phyloP scores from a whole-genome alignment of 805 yeast genomes.

The Priceomyces melissophilus region DNA sequence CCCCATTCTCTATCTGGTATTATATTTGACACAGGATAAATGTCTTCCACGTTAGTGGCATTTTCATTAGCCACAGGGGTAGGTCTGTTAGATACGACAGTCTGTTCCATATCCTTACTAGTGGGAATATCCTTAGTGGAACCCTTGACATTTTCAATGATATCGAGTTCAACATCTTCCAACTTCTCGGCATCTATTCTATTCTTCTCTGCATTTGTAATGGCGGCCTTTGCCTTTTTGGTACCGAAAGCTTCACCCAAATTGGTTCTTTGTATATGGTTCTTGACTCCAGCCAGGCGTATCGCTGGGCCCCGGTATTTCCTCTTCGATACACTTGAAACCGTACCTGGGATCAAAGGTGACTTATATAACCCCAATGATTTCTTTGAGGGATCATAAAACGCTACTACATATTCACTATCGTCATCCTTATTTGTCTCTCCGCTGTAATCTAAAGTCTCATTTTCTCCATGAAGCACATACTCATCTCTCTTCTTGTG shows the following conservation, averaged over 20 bases:
- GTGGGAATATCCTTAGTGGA: constrained; percentile 75
- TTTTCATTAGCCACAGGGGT: constrained; percentile 73
- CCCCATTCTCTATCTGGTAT: constrained; percentile 65
- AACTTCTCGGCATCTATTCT: constrained; percentile 81
- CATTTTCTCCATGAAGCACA: constrained; percentile 73
- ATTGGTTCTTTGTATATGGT: constrained; percentile 67
- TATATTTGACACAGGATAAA: constrained; percentile 71
- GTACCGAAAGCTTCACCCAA: constrained; percentile 98
- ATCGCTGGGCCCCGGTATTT: constrained; percentile 59
- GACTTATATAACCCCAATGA: constrained; percentile 60
- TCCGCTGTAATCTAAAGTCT: constrained; percentile 72
- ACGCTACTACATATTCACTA: constrained; percentile 65
- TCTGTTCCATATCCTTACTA: constrained; percentile 55
- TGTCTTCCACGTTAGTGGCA: constrained; percentile 80
- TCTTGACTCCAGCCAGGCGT: constrained; percentile 50
- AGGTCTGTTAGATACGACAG: constrained; percentile 67
- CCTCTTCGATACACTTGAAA: constrained; percentile 60
- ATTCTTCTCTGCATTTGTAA: constrained; percentile 75
- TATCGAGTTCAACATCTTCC: constrained; percentile 70
- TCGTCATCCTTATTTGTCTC: constrained; percentile 27
- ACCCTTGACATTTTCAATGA: constrained; percentile 72
- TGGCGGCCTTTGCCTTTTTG: constrained; percentile 89
- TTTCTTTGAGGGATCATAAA: constrained; percentile 67
- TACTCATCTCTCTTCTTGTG: constrained; percentile 42
- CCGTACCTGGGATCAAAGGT: constrained; percentile 60